A percentile compares a stretch with the other conserved stretches of the same genome.
Evolutionary conservation across 805 yeast species (phyloP).

Genomic region (Sugiyamaella qingdaonensis): DNA sequence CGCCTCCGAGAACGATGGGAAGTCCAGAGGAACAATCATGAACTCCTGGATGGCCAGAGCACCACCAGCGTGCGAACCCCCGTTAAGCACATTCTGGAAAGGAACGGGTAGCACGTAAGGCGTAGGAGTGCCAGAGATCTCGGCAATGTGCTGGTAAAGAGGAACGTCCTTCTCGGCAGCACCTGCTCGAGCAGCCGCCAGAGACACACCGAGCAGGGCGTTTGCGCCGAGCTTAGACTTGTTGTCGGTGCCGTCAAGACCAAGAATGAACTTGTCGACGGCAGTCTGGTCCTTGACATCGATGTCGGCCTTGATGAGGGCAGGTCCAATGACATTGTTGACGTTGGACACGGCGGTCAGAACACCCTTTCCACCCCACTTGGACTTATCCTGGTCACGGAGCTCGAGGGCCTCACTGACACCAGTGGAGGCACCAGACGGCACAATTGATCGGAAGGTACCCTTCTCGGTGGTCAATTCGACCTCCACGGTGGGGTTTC

Average conservation of each 20-base stretch:
- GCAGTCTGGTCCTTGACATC: constrained; percentile 85
- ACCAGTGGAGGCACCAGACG: constrained; percentile 99
- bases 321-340: constrained; percentile 92
- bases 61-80: constrained; percentile 99
- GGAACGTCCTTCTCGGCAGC: constrained; percentile 95
- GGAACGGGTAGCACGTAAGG: constrained; percentile 98
- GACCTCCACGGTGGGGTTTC: constrained; percentile 98
- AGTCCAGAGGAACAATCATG: constrained; percentile 97
- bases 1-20: constrained; percentile 88
- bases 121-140: constrained; percentile 66
- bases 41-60: constrained; percentile 98
- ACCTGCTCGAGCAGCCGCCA: constrained; percentile 96
- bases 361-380: constrained; percentile 99
- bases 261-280: constrained; percentile 78
- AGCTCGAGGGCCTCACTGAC: constrained; percentile 96
- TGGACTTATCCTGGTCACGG: constrained; percentile 96
- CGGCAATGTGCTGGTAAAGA: constrained; percentile 86
- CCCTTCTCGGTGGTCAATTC: constrained; percentile 92
- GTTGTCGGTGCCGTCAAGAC: constrained; percentile 95
- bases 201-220: constrained; percentile 96
- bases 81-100: constrained; percentile 96
- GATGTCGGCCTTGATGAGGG: constrained; percentile 70
- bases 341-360: constrained; percentile 95
- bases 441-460: constrained; percentile 93
- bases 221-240: constrained; percentile 97